Percentiles rank a stretch among this genome's conserved stretches.
phyloP scores from a whole-genome alignment of 139 green algal genomes.

The Trebouxia sp. region DNA sequence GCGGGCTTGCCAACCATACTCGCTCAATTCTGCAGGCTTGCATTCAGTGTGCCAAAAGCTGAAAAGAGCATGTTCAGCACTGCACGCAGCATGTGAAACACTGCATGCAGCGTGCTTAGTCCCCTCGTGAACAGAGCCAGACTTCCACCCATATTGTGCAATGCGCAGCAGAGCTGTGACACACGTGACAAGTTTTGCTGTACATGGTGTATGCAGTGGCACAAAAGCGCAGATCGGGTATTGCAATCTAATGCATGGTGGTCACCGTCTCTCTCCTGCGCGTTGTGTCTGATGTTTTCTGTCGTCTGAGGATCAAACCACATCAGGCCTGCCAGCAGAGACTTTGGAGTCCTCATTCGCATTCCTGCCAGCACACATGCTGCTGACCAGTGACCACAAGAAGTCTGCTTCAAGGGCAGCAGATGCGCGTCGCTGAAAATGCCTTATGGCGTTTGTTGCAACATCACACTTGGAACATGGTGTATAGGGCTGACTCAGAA shows the following conservation, averaged over 20 bases:
- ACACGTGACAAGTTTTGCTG: no score
- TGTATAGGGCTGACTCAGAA: background rate
- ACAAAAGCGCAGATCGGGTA: no score
- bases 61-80: no score
- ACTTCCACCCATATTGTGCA: background rate
- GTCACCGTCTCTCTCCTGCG: slow-evolving; percentile 54
- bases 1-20: no score
- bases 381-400: no score
- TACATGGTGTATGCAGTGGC: no score
- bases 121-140: background rate
- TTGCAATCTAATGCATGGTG: no score
- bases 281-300: slow-evolving; percentile 64
- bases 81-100: background rate
- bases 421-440: background rate
- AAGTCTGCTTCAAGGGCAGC: background rate
- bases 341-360: slow-evolving; percentile 62
- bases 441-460: no score
- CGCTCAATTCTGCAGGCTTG: no score
- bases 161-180: no score
- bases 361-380: slow-evolving; percentile 47
- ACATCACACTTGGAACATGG: no score
- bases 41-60: no score
- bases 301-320: slow-evolving; percentile 71
- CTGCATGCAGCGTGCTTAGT: background rate
- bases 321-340: slow-evolving; percentile 79